These are phyloP conservation scores for Suhomyces choctaworum DNA, from an alignment of 1,139 yeast species.

Conservation along the genomic window DNA sequence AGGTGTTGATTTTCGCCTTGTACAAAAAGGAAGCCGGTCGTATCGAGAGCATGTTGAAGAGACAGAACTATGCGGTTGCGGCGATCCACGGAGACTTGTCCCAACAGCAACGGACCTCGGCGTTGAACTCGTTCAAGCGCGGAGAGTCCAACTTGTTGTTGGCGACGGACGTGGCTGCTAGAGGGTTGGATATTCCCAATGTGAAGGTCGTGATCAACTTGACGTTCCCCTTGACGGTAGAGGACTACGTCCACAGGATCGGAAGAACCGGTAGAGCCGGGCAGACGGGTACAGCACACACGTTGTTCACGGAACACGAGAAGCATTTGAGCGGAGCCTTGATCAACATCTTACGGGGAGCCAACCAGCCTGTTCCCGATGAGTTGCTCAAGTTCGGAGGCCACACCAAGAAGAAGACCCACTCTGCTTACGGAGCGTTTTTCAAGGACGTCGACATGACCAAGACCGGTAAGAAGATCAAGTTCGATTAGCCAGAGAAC, in stretches of 20 bases:
- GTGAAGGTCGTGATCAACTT: conserved; percentile 94
- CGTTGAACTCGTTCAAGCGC: conserved; percentile 79
- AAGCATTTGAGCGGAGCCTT: conserved; percentile 95
- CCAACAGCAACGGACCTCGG: conserved; percentile 89
- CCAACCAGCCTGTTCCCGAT: conserved; percentile 95
- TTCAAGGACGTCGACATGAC: conserved; percentile 87
- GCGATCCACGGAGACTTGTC: conserved; percentile 96
- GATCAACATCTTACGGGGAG: conserved; percentile 88
- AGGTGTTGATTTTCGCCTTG: conserved; percentile 86
- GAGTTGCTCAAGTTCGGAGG: conserved; percentile 94
- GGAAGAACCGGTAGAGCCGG: conserved; percentile 99
- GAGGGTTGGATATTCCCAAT: conserved; percentile 97
- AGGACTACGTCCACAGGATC: conserved; percentile 96
- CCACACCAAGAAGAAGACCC: conserved; percentile 96
- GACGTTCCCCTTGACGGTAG: conserved; percentile 96
- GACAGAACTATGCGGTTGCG: conserved; percentile 77
- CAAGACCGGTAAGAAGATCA: conserved; percentile 88
- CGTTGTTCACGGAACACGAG: conserved; percentile 94
- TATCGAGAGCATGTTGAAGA: conserved; percentile 71
- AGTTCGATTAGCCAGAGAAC: conserved; percentile 55
- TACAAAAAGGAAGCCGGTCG: conserved; percentile 96
- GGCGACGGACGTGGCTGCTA: conserved; percentile 98
- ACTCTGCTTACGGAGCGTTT: conserved; percentile 95
- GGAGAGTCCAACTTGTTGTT: conserved; percentile 76
- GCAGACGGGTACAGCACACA: conserved; percentile 89